phyloP scores from a whole-genome alignment of 1,139 yeast species.

The Diutina catenulata region DNA sequence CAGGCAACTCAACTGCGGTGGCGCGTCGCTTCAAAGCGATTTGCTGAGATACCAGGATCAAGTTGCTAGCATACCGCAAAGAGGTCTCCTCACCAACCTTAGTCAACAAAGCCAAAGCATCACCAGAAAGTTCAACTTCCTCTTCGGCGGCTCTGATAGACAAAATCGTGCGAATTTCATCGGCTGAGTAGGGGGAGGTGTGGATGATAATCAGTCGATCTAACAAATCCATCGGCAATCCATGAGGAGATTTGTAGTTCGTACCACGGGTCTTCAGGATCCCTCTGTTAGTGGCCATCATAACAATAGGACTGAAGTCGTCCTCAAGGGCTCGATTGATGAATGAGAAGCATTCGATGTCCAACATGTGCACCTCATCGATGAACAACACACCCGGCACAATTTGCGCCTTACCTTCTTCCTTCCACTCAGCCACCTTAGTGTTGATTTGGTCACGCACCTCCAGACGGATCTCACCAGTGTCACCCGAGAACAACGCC shows the following conservation, averaged over 20 bases:
- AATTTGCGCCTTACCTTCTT: constrained; percentile 97
- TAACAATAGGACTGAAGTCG: constrained; percentile 92
- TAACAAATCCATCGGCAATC: constrained; percentile 85
- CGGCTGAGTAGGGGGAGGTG: constrained; percentile 63
- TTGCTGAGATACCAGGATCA: constrained; percentile 81
- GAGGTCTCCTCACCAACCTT: constrained; percentile 90
- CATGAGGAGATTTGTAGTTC: constrained; percentile 89
- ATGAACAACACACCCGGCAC: constrained; percentile 97
- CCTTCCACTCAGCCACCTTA: constrained; percentile 98
- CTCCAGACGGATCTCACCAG: constrained; percentile 93
- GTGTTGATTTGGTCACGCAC: constrained; percentile 95
- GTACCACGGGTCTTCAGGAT: constrained; percentile 89
- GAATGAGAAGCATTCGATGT: constrained; percentile 92
- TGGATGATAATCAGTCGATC: constrained; percentile 92
- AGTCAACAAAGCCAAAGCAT: constrained; percentile 81
- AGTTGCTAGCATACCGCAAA: constrained; percentile 84
- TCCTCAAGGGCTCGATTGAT: constrained; percentile 94
- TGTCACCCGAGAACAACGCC: constrained; percentile 93
- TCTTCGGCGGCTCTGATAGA: constrained; percentile 93
- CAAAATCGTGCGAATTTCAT: constrained; percentile 77
- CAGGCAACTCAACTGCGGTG: constrained; percentile 60
- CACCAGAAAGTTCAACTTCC: constrained; percentile 75
- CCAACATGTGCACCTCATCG: constrained; percentile 98
- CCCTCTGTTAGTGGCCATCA: constrained; percentile 98
- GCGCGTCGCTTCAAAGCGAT: constrained; percentile 75